Percentiles rank a stretch among this genome's conserved stretches.
Evolutionary conservation across 208 protist genomes (phyloP).

Genomic region (Acanthamoeba royreba): DNA sequence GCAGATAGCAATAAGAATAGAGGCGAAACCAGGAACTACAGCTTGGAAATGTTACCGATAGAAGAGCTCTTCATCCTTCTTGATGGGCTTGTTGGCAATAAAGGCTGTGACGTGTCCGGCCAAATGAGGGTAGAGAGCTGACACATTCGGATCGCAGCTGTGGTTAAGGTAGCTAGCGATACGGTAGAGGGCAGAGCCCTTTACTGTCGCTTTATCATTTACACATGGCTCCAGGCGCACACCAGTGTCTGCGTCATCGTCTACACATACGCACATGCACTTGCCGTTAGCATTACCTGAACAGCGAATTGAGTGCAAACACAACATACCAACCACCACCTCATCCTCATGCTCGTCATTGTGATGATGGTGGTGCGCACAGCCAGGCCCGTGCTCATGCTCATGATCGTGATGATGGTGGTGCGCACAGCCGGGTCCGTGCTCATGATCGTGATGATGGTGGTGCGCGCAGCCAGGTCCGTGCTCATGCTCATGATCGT

Average conservation of each 20-base stretch:
- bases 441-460: background rate
- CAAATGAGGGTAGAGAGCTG: slow-evolving; percentile 11
- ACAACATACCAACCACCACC: background rate
- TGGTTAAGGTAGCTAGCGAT: slow-evolving; percentile 45
- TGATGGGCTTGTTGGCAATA: background rate
- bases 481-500: background rate
- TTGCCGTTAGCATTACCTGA: no score
- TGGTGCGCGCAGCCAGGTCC: background rate
- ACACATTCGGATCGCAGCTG: slow-evolving; percentile 40
- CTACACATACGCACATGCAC: background rate
- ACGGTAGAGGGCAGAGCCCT: background rate
- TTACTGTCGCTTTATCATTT: slow-evolving; percentile 4
- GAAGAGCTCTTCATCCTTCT: slow-evolving; percentile 45
- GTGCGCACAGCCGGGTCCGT: background rate
- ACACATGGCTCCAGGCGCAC: slow-evolving; percentile 8
- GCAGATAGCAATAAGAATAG: no score
- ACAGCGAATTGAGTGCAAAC: no score
- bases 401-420: background rate
- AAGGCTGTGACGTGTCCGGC: background rate
- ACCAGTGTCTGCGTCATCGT: slow-evolving; percentile 21
- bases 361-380: background rate
- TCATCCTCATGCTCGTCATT: background rate
- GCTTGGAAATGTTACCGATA: no score
- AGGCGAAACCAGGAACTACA: no score
- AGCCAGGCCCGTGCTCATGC: background rate